These are phyloP conservation scores for Hymenoscyphus salicellus DNA, from an alignment of 2,329 filamentous ascomycete genomes.

Conservation along the genomic window DNA sequence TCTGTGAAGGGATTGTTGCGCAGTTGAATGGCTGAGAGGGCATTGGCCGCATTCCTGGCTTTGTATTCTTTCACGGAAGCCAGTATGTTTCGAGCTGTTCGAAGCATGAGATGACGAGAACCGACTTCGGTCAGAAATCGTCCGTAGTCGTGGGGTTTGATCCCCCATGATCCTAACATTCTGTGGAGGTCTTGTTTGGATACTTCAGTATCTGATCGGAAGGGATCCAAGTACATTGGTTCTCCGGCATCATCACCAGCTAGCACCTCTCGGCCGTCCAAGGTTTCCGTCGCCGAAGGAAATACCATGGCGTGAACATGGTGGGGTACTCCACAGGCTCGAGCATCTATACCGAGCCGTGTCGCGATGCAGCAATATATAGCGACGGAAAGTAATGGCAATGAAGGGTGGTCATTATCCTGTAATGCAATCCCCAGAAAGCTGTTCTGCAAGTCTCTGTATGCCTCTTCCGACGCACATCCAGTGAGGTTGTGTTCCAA, in stretches of 20 bases:
- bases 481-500: constrained; percentile 67
- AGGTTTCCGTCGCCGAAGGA: constrained; percentile 55
- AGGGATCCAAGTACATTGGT: constrained; percentile 82
- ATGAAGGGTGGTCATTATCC: constrained; percentile 69
- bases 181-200: constrained; percentile 55
- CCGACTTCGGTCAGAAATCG: constrained; percentile 63
- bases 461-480: constrained; percentile 62
- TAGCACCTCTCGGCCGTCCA: constrained; percentile 50
- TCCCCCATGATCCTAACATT: constrained; percentile 49
- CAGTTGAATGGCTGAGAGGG: constrained; percentile 23
- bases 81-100: constrained; percentile 78
- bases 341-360: constrained; percentile 70
- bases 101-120: constrained; percentile 66
- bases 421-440: constrained; percentile 80
- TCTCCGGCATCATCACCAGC: constrained; percentile 42
- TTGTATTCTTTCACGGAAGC: constrained; percentile 60
- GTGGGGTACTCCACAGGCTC: constrained; percentile 76
- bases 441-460: constrained; percentile 79
- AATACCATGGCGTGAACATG: constrained; percentile 81
- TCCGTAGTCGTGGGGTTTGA: constrained; percentile 44
- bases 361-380: constrained; percentile 82
- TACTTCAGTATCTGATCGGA: constrained; percentile 66
- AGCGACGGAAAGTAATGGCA: constrained; percentile 81
- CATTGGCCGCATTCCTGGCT: constrained; percentile 29
- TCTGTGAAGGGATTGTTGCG: constrained; percentile 34